Conservation (phyloP, 768 basidiomycete species). For the Hygrocybe punicea region DNA sequence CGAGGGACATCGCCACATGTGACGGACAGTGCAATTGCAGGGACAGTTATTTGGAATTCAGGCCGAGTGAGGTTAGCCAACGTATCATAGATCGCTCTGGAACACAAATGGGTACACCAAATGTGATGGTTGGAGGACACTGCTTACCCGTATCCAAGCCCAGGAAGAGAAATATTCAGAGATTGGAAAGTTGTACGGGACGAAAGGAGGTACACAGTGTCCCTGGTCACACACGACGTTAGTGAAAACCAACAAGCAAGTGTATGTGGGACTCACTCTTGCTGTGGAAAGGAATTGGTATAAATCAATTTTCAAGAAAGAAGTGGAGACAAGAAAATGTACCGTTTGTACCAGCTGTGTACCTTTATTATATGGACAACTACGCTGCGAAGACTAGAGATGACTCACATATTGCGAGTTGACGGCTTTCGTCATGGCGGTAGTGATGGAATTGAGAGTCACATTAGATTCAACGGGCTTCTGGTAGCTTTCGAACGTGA, state of each 20-base stretch:
- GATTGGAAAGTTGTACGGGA: neutral
- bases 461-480: neutral
- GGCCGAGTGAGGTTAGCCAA: neutral
- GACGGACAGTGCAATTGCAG: neutral
- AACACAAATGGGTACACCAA: neutral
- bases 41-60: neutral
- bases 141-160: neutral
- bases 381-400: neutral
- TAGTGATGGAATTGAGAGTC: neutral
- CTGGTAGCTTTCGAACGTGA: neutral
- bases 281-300: neutral
- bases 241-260: neutral
- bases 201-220: neutral
- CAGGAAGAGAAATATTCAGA: neutral
- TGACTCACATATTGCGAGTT: neutral
- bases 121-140: neutral
- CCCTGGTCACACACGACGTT: neutral
- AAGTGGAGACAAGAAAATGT: neutral
- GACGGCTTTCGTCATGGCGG: neutral
- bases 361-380: too few species aligned
- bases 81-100: constrained; percentile 1
- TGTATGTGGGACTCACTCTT: neutral
- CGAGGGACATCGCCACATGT: neutral
- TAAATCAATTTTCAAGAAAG: neutral
- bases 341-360: neutral